A percentile compares a stretch with the other conserved stretches of the same genome.
phyloP scores from a whole-genome alignment of 2,329 filamentous ascomycete species.

The Aspergillus fumigatiaffinis region DNA sequence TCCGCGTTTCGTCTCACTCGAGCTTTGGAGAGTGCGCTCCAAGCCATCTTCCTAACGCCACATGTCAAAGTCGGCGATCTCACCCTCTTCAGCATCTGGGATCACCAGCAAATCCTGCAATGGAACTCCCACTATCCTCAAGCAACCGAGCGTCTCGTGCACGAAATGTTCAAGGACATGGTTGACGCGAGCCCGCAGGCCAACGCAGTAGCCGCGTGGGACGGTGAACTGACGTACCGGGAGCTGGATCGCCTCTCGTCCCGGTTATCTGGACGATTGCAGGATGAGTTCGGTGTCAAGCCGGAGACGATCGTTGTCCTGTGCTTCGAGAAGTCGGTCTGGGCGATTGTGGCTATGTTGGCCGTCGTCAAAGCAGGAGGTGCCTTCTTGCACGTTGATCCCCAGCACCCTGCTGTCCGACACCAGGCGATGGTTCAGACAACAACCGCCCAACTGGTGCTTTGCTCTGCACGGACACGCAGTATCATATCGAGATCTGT shows the following conservation, averaged over 20 bases:
- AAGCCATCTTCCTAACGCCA: too few species aligned
- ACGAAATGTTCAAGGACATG: not conserved
- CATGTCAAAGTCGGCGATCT: not conserved
- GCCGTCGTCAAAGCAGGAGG: conserved; percentile 4
- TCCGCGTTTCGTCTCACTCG: too few species aligned
- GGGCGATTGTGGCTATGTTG: conserved; percentile 3
- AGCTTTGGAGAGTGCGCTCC: too few species aligned
- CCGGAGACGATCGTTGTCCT: conserved; percentile 1
- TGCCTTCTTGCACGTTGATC: not conserved
- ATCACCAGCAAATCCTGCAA: not conserved
- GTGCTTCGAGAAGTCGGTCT: conserved; percentile 3
- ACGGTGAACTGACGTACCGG: conserved; percentile 4
- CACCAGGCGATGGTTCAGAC: too few species aligned
- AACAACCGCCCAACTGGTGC: too few species aligned
- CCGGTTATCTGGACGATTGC: not conserved
- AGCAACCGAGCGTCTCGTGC: not conserved
- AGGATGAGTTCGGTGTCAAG: not conserved
- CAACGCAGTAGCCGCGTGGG: conserved; percentile 5
- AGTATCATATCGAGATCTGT: too few species aligned
- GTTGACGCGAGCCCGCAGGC: not conserved
- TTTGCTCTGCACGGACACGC: too few species aligned
- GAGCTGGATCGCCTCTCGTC: not conserved
- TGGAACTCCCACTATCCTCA: not conserved
- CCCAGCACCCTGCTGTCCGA: too few species aligned
- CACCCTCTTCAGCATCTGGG: not conserved